These are phyloP conservation scores for Scalesia atractyloides DNA, from an alignment of 129 eudicot species.

Conservation along the genomic window DNA sequence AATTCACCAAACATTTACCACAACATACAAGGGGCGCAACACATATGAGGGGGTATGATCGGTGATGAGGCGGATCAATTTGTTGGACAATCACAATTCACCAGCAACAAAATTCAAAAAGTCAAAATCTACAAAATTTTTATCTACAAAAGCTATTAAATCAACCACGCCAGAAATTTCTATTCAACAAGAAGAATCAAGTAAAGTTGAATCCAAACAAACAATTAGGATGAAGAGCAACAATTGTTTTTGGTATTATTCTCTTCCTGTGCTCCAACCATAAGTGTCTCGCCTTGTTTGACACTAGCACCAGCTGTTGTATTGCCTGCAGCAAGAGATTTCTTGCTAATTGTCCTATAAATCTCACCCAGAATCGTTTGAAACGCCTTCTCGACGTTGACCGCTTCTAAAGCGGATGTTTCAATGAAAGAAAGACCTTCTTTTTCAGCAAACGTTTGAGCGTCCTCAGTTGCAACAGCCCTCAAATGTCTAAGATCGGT, in stretches of 20 bases:
- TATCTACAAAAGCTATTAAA: conserved; percentile 18
- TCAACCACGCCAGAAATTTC: conserved; percentile 8
- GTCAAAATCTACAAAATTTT: not conserved
- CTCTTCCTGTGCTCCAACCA: conserved; percentile 58
- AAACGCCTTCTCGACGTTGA: conserved; percentile 79
- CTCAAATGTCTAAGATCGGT: conserved; percentile 84
- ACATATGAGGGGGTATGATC: too few species aligned
- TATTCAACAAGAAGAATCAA: conserved; percentile 17
- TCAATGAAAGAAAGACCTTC: conserved; percentile 87
- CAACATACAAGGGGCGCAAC: too few species aligned
- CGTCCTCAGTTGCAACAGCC: conserved; percentile 80
- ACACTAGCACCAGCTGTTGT: conserved; percentile 31
- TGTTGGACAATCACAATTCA: not conserved
- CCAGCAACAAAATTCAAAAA: not conserved
- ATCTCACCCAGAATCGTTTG: conserved; percentile 79
- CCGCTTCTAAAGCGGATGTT: conserved; percentile 83
- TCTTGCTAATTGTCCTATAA: conserved; percentile 55
- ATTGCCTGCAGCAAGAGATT: conserved; percentile 54
- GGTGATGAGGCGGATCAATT: too few species aligned
- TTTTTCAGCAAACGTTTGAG: conserved; percentile 75
- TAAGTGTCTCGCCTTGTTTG: conserved; percentile 71
- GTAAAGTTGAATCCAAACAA: too few species aligned
- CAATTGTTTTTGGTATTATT: conserved; percentile 57
- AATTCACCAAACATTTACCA: too few species aligned
- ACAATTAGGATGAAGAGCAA: conserved; percentile 52